Conservation (phyloP, 2,329 filamentous ascomycete species). For the Fusarium drepaniforme region DNA sequence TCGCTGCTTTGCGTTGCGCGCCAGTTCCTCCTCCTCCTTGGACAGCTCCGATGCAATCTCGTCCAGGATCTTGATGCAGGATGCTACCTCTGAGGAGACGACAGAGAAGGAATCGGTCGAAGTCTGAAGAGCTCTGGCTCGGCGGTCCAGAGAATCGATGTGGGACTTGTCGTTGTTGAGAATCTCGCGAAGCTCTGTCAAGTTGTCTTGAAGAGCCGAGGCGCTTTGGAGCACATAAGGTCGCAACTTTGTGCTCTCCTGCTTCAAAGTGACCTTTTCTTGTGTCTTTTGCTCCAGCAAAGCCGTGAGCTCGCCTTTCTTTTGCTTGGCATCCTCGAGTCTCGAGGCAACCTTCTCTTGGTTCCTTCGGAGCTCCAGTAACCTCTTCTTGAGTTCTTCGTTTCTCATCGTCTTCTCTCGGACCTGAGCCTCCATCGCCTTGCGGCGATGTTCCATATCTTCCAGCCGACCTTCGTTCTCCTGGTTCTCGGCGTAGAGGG, state of each 20-base stretch:
- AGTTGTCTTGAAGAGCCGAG: conserved; percentile 81
- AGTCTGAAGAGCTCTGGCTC: conserved; percentile 90
- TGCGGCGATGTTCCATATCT: conserved; percentile 84
- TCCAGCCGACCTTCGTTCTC: conserved; percentile 84
- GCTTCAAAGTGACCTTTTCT: conserved; percentile 76
- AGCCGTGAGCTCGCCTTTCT: conserved; percentile 81
- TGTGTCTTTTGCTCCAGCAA: conserved; percentile 79
- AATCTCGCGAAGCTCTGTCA: conserved; percentile 85
- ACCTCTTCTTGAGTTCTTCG: conserved; percentile 84
- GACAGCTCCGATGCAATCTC: conserved; percentile 87
- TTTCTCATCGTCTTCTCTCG: conserved; percentile 88
- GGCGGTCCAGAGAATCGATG: conserved; percentile 88
- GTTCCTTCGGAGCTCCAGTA: conserved; percentile 83
- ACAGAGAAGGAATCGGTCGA: conserved; percentile 90
- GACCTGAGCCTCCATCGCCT: conserved; percentile 83
- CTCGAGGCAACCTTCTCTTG: conserved; percentile 88
- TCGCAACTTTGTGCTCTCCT: conserved; percentile 89
- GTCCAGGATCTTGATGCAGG: conserved; percentile 89
- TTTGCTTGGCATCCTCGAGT: conserved; percentile 84
- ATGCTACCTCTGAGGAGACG: conserved; percentile 85
- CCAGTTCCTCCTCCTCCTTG: conserved; percentile 92
- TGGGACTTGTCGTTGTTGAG: conserved; percentile 83
- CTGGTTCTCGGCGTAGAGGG: conserved; percentile 86
- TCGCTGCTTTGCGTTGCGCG: conserved; percentile 82
- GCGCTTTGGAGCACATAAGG: conserved; percentile 95